A percentile compares a stretch with the other conserved stretches of the same genome.
Conservation (phyloP, 2,329 filamentous ascomycete genomes). For the Plectosphaerella plurivora region DNA sequence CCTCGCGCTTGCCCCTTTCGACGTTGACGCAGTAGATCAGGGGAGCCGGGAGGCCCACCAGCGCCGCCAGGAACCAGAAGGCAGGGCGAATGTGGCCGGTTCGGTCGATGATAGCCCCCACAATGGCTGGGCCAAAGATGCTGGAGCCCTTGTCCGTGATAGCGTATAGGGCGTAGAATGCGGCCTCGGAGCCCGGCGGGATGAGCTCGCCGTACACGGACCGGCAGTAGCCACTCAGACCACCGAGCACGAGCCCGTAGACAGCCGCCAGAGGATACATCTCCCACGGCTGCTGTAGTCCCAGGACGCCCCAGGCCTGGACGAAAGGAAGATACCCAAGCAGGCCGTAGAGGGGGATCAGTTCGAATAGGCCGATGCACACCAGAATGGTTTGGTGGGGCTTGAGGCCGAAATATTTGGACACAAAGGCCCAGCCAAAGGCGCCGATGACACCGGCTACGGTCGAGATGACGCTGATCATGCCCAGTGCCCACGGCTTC, state of each 20-base stretch:
- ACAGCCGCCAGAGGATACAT: constrained; percentile 91
- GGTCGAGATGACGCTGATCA: constrained; percentile 93
- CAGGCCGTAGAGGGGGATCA: constrained; percentile 89
- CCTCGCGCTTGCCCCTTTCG: constrained; percentile 69
- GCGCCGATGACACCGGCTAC: constrained; percentile 79
- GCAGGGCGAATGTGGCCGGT: constrained; percentile 78
- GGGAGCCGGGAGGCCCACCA: constrained; percentile 82
- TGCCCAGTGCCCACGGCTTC: constrained; percentile 78
- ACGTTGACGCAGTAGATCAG: constrained; percentile 84
- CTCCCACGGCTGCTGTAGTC: constrained; percentile 92
- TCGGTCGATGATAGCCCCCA: constrained; percentile 84
- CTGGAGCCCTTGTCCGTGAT: constrained; percentile 97
- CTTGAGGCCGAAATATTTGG: constrained; percentile 61
- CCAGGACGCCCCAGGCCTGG: constrained; percentile 67
- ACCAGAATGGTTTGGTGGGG: constrained; percentile 86
- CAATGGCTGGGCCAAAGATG: constrained; percentile 89
- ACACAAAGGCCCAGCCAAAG: constrained; percentile 82
- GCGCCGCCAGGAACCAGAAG: constrained; percentile 82
- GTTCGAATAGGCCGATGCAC: constrained; percentile 86
- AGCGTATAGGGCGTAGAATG: constrained; percentile 94
- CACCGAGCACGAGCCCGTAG: constrained; percentile 93
- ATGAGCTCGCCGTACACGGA: constrained; percentile 92
- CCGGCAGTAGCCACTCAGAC: constrained; percentile 85
- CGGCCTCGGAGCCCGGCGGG: constrained; percentile 88
- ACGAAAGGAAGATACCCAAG: constrained; percentile 83